phyloP scores from a whole-genome alignment of 257 asterid species.

The Solanum gandarillasii region DNA sequence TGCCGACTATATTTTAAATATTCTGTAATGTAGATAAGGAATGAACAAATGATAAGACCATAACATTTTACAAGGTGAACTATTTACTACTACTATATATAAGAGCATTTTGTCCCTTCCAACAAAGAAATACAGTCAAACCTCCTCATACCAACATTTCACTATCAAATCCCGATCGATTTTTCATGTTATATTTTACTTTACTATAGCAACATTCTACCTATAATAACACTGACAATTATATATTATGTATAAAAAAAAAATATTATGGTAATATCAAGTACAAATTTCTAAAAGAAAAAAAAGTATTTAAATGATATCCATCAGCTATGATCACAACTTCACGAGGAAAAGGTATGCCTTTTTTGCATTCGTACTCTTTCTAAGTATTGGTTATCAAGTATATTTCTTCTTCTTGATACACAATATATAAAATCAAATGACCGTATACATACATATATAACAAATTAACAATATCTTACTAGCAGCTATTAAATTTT shows the following conservation, averaged over 20 bases:
- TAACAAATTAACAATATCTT: neutral
- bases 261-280: neutral
- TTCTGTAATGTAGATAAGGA: conserved; percentile 33
- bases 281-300: too few species aligned
- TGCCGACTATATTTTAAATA: conserved; percentile 10
- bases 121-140: neutral
- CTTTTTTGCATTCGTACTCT: neutral
- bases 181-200: neutral
- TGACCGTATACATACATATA: too few species aligned
- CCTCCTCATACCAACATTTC: neutral
- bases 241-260: neutral
- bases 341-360: neutral
- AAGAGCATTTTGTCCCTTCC: conserved; percentile 19
- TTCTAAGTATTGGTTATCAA: neutral
- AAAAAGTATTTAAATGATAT: too few species aligned
- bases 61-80: neutral
- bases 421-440: too few species aligned
- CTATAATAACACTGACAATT: neutral
- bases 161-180: neutral
- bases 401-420: neutral
- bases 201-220: neutral
- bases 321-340: too few species aligned
- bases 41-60: conserved; percentile 37
- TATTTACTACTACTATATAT: neutral
- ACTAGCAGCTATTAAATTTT: neutral